These are phyloP conservation scores for Spergularia marina DNA, from an alignment of 148 eudicot genomes.

Conservation along the genomic window DNA sequence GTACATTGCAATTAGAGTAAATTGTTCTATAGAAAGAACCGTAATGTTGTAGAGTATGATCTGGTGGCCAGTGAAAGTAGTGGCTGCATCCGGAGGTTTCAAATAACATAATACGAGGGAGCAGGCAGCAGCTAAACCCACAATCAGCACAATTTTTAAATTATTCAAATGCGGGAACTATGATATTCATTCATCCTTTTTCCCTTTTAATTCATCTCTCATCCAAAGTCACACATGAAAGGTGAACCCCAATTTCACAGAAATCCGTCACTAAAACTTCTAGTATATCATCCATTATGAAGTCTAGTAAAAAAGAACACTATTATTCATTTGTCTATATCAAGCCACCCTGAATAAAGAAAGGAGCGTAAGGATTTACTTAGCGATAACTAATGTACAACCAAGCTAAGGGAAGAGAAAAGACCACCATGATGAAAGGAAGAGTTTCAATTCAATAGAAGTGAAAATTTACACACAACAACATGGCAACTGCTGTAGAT, in stretches of 20 bases:
- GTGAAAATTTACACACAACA: neutral
- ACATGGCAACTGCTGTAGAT: neutral
- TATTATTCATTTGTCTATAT: too few species aligned
- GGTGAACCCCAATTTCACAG: neutral
- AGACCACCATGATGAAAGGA: neutral
- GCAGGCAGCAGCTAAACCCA: neutral
- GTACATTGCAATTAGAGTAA: neutral
- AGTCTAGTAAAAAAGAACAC: neutral
- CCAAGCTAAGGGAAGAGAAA: neutral
- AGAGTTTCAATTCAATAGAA: neutral
- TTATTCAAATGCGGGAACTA: neutral
- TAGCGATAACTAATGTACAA: neutral
- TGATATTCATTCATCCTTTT: too few species aligned
- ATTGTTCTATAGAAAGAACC: neutral
- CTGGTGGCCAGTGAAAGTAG: neutral
- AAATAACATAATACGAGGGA: neutral
- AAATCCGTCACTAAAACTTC: neutral
- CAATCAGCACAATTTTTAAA: too few species aligned
- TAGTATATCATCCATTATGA: neutral
- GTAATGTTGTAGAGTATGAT: neutral
- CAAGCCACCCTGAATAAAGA: neutral
- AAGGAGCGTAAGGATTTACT: neutral
- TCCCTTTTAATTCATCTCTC: neutral
- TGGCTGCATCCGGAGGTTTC: too few species aligned
- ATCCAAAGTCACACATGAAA: neutral